Conservation (phyloP, 108 stramenopile species). For the Thalassiosira profunda region DNA sequence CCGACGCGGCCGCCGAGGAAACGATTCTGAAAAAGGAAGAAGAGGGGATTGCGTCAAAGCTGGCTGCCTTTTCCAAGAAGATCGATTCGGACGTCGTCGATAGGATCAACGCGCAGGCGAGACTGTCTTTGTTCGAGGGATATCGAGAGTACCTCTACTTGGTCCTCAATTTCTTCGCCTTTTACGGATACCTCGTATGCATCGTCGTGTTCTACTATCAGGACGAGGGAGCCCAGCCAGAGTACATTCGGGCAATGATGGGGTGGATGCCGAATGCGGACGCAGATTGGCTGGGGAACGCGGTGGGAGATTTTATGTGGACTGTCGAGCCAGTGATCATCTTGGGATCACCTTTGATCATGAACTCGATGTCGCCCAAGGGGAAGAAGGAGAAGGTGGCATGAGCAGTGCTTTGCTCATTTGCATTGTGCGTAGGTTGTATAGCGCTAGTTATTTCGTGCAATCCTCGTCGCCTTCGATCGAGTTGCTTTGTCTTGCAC, state of each 20-base stretch:
- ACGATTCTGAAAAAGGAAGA: constrained; percentile 52
- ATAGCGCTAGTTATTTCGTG: too few relatives aligned
- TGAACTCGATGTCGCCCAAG: constrained; percentile 19
- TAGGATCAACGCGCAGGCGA: constrained; percentile 27
- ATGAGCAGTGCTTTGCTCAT: constrained; percentile 3
- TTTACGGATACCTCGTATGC: constrained; percentile 82
- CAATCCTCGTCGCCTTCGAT: too few relatives aligned
- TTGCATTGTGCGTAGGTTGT: too few relatives aligned
- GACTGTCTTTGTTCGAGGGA: constrained; percentile 55
- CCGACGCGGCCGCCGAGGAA: constrained; percentile 25
- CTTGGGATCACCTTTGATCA: constrained; percentile 50
- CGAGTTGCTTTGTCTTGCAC: too few relatives aligned
- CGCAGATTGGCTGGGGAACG: constrained; percentile 91
- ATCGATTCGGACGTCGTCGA: constrained; percentile 27
- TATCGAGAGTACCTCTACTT: constrained; percentile 84
- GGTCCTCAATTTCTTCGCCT: constrained; percentile 84
- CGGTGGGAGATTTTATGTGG: constrained; percentile 92
- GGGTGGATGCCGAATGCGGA: constrained; percentile 59
- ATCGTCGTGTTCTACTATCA: constrained; percentile 68
- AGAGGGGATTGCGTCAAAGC: constrained; percentile 35
- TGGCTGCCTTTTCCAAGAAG: constrained; percentile 16
- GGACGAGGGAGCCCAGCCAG: constrained; percentile 63
- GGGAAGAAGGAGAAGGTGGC: constrained; percentile 22
- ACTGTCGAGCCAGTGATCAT: constrained; percentile 86
- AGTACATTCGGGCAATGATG: constrained; percentile 48